Evolutionary conservation across 2,329 filamentous ascomycete species (phyloP).

Genomic region (Trichoderma polysporum): DNA sequence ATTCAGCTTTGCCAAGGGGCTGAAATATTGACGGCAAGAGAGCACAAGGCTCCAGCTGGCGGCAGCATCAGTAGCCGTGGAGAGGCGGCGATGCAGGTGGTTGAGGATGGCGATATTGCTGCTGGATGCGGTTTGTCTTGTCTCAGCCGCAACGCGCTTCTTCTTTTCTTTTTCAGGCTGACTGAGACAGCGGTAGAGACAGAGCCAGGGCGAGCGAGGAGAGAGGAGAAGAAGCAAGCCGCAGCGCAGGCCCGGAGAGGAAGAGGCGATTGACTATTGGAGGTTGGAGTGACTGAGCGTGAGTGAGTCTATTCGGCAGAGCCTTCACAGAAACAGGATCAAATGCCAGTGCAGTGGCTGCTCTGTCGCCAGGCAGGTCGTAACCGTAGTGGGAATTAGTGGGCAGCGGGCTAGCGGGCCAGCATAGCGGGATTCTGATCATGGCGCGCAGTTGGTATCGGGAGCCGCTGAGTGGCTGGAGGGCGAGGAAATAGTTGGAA

Average conservation of each 20-base stretch:
- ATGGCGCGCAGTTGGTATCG: not conserved
- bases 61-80: not conserved
- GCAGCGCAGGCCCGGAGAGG: not conserved
- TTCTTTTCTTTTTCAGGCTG: not conserved
- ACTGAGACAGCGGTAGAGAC: slow-evolving; percentile 1
- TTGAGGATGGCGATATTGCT: not conserved
- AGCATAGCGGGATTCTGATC: not conserved
- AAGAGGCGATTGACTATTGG: slow-evolving; percentile 2
- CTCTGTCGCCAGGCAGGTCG: slow-evolving; percentile 11
- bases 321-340: not conserved
- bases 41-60: slow-evolving; percentile 3
- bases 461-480: not conserved
- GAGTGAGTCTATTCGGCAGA: slow-evolving; percentile 1
- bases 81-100: not conserved
- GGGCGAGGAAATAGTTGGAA: not conserved
- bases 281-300: not conserved
- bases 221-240: not conserved
- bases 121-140: too few species aligned
- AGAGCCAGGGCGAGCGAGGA: not conserved
- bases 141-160: slow-evolving; percentile 4
- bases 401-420: not conserved
- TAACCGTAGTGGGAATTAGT: slow-evolving; percentile 14
- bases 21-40: not conserved
- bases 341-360: not conserved
- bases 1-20: not conserved